phyloP scores from a whole-genome alignment of 176 grass and related monocot genomes.

The Ampelocalamus luodianensis region DNA sequence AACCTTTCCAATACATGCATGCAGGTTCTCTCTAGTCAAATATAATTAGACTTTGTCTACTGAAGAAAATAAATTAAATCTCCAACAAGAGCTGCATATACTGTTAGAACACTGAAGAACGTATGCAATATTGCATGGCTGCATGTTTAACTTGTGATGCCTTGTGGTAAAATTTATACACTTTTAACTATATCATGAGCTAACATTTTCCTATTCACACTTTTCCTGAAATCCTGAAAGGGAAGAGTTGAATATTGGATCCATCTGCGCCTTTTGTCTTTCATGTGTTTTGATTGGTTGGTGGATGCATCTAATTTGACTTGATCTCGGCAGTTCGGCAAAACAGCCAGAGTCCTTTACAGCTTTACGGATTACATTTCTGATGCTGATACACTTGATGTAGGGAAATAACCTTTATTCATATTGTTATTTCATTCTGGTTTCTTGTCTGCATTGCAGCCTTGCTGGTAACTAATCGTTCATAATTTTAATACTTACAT shows the following conservation, averaged over 20 bases:
- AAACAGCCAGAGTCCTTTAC: not conserved
- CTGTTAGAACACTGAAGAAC: conserved; percentile 22
- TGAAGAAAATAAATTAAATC: no score
- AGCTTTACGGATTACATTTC: not conserved
- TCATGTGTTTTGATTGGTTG: conserved; percentile 36
- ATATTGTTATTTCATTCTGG: not conserved
- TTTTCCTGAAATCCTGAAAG: conserved; percentile 8
- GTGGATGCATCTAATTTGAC: conserved; percentile 43
- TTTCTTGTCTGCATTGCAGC: not conserved
- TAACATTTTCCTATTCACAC: not conserved
- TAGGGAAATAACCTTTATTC: not conserved
- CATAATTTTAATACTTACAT: not conserved
- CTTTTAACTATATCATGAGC: not conserved
- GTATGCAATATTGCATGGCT: not conserved
- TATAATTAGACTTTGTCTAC: no score
- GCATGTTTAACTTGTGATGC: conserved; percentile 4
- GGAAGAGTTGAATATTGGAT: conserved; percentile 20
- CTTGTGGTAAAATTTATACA: not conserved
- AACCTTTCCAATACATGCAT: no score
- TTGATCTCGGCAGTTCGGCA: not conserved
- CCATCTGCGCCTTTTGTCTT: conserved; percentile 4
- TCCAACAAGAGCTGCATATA: not conserved
- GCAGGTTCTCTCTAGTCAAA: no score
- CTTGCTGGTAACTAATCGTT: not conserved
- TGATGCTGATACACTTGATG: not conserved